phyloP scores from a whole-genome alignment of 371 early-diverging fungal species.

The Blakeslea trispora region DNA sequence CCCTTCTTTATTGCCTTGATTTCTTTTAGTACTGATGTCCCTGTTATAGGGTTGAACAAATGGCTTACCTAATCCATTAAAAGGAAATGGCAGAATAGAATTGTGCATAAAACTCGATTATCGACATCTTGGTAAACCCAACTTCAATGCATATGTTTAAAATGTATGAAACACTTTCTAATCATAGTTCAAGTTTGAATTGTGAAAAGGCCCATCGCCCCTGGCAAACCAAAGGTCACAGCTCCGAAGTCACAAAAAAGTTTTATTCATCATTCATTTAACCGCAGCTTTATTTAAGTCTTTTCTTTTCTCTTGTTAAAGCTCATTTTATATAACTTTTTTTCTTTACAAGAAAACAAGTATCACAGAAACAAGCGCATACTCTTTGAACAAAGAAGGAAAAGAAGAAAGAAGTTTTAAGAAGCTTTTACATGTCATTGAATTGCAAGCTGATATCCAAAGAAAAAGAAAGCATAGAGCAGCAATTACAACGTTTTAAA shows the following conservation, averaged over 20 bases:
- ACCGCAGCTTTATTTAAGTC: neutral
- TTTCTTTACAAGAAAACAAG: slow-evolving; percentile 6
- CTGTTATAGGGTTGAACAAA: too few species aligned
- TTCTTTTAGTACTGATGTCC: too few species aligned
- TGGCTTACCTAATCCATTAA: too few species aligned
- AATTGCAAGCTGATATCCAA: slow-evolving; percentile 45
- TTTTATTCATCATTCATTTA: neutral
- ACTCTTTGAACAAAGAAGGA: slow-evolving; percentile 6
- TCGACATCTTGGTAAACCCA: too few species aligned
- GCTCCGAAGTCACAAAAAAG: neutral
- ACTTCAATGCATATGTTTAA: too few species aligned
- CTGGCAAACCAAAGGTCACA: neutral
- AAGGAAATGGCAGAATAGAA: too few species aligned
- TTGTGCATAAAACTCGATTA: too few species aligned
- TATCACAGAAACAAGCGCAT: slow-evolving; percentile 7
- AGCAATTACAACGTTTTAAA: slow-evolving; percentile 45
- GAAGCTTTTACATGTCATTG: slow-evolving; percentile 52
- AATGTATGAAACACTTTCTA: too few species aligned
- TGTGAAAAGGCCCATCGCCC: too few species aligned
- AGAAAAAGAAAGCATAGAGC: slow-evolving; percentile 49
- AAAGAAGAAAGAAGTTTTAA: slow-evolving; percentile 14
- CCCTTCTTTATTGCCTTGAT: too few species aligned
- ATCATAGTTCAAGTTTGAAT: too few species aligned
- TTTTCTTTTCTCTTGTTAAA: neutral
- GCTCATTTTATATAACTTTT: neutral